Evolutionary conservation across 2,329 filamentous ascomycete species (phyloP), one percentile per base, ranked within the genome.

Genomic region (Colletotrichum horii): DNA sequence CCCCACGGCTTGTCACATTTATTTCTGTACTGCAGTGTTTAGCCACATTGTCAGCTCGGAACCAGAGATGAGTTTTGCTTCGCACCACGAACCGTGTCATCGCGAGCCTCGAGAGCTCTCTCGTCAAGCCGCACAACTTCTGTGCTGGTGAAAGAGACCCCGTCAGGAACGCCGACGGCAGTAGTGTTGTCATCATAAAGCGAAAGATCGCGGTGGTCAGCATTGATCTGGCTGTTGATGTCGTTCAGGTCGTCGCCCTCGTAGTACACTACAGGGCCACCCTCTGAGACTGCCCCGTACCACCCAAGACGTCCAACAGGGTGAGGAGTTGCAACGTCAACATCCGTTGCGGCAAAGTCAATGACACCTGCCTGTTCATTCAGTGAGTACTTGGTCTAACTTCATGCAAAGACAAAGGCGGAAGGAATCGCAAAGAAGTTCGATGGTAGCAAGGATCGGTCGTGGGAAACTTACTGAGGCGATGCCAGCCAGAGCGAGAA

Each of bases 11-110:
- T 58, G 1, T 2, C 1, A 28, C 24, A 58, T 22, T 58, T 24
- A 24, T 58, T 6, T 22, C 4, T 58, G 2, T 30, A 4, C 55
- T 58, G 55, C 9, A 58, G 55, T 0, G 3, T 26, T 16, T 4
- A 1, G 2, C 24, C 11, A 28, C 8, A 58, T 6, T 1, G 3
- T 58, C 16, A 2, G 55, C 0, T 58, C 3, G 9, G 26, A 28
- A 0, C 9, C 1, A 26, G 28, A 8, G 1, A 11, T 2, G 0
- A 0, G 24, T 12, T 58, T 4, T 26, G 14, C 22, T 26, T 28
- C 22, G 24, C 4, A 7, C 16, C 0, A 7, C 15, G 15, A 26
- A 58, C 55, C 26, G 24, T 3, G 55, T 4, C 24, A 3, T 30
- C 24, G 16, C 24, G 0, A n/a, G 1, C 16, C 16, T 58, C 15